Percentiles rank a stretch among this genome's conserved stretches.
phyloP scores from a whole-genome alignment of 116 monocot species.

The Dioscorea cayenensis region DNA sequence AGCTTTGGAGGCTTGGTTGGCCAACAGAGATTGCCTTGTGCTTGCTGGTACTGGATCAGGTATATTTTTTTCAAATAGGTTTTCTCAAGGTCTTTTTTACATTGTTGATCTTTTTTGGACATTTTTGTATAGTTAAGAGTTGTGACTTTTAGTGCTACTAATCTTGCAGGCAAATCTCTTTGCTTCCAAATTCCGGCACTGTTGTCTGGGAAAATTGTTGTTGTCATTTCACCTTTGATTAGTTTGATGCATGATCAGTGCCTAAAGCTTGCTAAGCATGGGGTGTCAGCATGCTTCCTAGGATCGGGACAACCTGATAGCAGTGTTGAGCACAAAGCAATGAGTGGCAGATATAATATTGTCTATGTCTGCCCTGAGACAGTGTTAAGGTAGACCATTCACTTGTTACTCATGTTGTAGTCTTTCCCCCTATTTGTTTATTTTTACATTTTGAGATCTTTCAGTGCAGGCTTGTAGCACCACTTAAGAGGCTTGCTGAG shows the following conservation, averaged over 20 bases:
- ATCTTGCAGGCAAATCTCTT: conserved; percentile 87
- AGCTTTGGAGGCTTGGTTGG: conserved; percentile 72
- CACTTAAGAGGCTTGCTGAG: conserved; percentile 80
- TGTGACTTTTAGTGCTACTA: background rate
- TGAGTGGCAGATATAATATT: conserved; percentile 77
- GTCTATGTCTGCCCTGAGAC: conserved; percentile 98
- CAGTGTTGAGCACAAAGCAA: conserved; percentile 77
- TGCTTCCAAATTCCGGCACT: conserved; percentile 97
- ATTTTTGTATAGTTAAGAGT: background rate
- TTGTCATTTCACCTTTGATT: conserved; percentile 97
- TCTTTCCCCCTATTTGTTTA: background rate
- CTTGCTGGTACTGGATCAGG: conserved; percentile 98
- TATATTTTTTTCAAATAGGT: conserved; percentile 19
- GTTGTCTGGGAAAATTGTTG: conserved; percentile 62
- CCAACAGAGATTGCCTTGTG: conserved; percentile 71
- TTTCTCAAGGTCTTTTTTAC: background rate
- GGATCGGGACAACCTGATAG: conserved; percentile 96
- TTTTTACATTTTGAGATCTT: background rate
- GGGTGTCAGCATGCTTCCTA: conserved; percentile 92
- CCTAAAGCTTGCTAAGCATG: conserved; percentile 76
- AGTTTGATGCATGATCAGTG: conserved; percentile 99
- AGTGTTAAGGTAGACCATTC: conserved; percentile 55
- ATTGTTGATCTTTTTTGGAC: no score
- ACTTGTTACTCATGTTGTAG: background rate
- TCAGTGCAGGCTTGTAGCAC: conserved; percentile 59